phyloP scores from a whole-genome alignment of 768 basidiomycete genomes.

The Boletus edulis region DNA sequence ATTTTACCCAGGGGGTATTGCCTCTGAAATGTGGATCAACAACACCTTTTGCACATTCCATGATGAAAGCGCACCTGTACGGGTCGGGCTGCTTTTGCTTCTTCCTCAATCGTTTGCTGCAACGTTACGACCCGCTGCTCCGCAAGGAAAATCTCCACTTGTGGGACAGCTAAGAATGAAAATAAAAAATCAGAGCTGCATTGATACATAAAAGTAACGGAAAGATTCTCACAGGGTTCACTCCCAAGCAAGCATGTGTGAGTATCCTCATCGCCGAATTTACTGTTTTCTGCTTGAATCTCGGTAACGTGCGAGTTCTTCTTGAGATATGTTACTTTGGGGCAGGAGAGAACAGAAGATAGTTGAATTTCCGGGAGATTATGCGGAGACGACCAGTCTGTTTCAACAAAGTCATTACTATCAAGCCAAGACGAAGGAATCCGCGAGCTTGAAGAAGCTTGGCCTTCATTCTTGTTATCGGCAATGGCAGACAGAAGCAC shows the following conservation, averaged over 20 bases:
- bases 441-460: constrained; percentile 30
- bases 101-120: constrained; percentile 17
- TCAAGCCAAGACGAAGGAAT: constrained; percentile 68
- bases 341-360: constrained; percentile 71
- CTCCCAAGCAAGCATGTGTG: constrained; percentile 79
- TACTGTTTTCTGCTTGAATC: constrained; percentile 49
- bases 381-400: constrained; percentile 55
- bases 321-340: constrained; percentile 81
- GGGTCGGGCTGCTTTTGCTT: constrained; percentile 1
- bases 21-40: constrained; percentile 19
- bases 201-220: background rate
- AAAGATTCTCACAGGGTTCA: constrained; percentile 54
- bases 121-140: constrained; percentile 54
- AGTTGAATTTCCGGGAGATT: constrained; percentile 61
- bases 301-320: constrained; percentile 45
- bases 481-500: constrained; percentile 49
- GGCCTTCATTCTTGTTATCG: constrained; percentile 40
- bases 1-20: constrained; percentile 41
- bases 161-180: constrained; percentile 48
- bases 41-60: background rate
- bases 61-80: constrained; percentile 14
- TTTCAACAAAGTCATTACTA: constrained; percentile 78
- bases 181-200: background rate
- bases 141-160: constrained; percentile 64
- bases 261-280: constrained; percentile 84